A percentile compares a stretch with the other conserved stretches of the same genome.
phyloP scores from a whole-genome alignment of 2,329 filamentous ascomycete genomes.

The Monilinia polystroma region DNA sequence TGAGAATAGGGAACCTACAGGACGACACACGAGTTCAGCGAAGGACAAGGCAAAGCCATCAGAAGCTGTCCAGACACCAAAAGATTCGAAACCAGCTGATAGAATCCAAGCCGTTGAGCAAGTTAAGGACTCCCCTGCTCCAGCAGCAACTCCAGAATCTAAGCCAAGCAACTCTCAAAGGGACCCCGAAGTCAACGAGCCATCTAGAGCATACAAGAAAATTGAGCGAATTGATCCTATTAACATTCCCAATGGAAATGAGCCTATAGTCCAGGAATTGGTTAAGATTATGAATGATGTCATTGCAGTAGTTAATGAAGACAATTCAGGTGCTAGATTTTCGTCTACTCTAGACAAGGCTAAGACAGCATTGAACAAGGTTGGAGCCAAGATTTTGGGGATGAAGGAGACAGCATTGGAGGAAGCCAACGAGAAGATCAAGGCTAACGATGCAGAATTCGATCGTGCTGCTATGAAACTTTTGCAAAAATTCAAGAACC shows the following conservation, averaged over 20 bases:
- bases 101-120: constrained; percentile 41
- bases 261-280: constrained; percentile 87
- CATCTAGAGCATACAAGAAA: constrained; percentile 61
- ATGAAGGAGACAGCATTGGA: constrained; percentile 71
- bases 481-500: constrained; percentile 80
- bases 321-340: constrained; percentile 75
- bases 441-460: constrained; percentile 67
- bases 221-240: constrained; percentile 73
- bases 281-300: constrained; percentile 96
- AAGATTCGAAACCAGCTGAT: constrained; percentile 34
- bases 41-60: constrained; percentile 33
- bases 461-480: constrained; percentile 84
- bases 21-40: constrained; percentile 61
- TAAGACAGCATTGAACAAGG: constrained; percentile 75
- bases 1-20: constrained; percentile 50
- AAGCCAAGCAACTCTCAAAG: constrained; percentile 39
- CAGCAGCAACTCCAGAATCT: constrained; percentile 31
- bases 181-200: constrained; percentile 64
- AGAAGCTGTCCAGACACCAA: constrained; percentile 37
- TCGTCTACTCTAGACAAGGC: constrained; percentile 77
- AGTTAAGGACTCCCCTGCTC: constrained; percentile 31
- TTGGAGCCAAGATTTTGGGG: constrained; percentile 73
- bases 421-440: constrained; percentile 67
- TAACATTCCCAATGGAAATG: constrained; percentile 70
- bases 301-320: constrained; percentile 88